Conservation (phyloP, 1,139 yeast species). For the Geotrichum reessii region DNA sequence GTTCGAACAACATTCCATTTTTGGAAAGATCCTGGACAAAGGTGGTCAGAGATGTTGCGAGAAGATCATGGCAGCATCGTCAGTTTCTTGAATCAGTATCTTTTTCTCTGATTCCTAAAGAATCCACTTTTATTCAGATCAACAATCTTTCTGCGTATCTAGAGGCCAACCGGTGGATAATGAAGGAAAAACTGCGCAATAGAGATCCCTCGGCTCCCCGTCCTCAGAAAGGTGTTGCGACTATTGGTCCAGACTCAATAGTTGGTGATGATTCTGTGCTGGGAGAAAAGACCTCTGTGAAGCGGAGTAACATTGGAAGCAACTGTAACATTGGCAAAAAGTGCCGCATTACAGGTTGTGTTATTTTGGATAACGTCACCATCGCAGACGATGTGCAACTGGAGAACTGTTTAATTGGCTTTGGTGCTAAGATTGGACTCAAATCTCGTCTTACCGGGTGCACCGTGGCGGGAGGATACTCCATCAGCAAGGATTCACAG, state of each 20-base stretch:
- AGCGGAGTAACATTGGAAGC: slow-evolving; percentile 75
- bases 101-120: slow-evolving; percentile 42
- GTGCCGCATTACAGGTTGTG: slow-evolving; percentile 83
- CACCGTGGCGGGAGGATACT: slow-evolving; percentile 75
- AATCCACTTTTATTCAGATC: slow-evolving; percentile 65
- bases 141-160: slow-evolving; percentile 75
- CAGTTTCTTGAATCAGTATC: slow-evolving; percentile 54
- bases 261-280: slow-evolving; percentile 55
- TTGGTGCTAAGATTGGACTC: slow-evolving; percentile 50
- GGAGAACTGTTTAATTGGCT: slow-evolving; percentile 87
- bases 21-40: slow-evolving; percentile 53
- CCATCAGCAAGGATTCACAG: slow-evolving; percentile 42
- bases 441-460: slow-evolving; percentile 49
- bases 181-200: slow-evolving; percentile 45
- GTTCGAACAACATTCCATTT: slow-evolving; percentile 20
- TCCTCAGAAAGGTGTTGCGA: slow-evolving; percentile 53
- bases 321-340: slow-evolving; percentile 74
- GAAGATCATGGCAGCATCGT: slow-evolving; percentile 85
- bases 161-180: slow-evolving; percentile 82
- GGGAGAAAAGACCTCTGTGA: slow-evolving; percentile 79
- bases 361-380: slow-evolving; percentile 62
- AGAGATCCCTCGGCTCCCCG: slow-evolving; percentile 31
- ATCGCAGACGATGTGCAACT: slow-evolving; percentile 67
- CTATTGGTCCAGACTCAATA: slow-evolving; percentile 81
- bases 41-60: slow-evolving; percentile 76